Conservation (phyloP, 2,329 filamentous ascomycete genomes). For the Albophoma yamanashiensis region DNA sequence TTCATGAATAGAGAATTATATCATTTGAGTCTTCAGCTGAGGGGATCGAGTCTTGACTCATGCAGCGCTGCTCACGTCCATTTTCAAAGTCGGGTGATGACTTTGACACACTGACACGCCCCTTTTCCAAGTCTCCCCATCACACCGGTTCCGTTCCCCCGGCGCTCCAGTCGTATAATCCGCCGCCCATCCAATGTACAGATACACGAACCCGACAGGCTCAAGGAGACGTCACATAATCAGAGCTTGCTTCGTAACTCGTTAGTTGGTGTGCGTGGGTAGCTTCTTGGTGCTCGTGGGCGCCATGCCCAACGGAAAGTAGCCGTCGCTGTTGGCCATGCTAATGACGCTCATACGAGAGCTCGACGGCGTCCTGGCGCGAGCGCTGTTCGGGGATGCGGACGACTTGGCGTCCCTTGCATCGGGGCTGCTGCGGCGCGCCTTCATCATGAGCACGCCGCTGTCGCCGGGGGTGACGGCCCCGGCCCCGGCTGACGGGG, state of each 20-base stretch:
- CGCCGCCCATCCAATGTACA: neutral
- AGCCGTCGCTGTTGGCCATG: conserved; percentile 23
- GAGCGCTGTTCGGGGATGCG: conserved; percentile 34
- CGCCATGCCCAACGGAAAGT: conserved; percentile 27
- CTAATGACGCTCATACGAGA: conserved; percentile 20
- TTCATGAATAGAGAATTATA: neutral
- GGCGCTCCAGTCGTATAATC: neutral
- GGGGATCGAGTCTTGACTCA: neutral
- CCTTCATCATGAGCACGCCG: conserved; percentile 33
- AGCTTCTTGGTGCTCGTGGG: conserved; percentile 20
- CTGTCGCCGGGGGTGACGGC: conserved; percentile 28
- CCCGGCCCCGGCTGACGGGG: conserved; percentile 26
- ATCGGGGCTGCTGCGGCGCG: conserved; percentile 23
- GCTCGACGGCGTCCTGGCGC: conserved; percentile 35
- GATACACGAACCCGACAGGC: neutral
- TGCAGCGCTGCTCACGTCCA: neutral
- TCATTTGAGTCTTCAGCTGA: neutral
- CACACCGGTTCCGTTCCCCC: neutral
- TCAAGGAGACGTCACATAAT: neutral
- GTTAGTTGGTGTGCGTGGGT: neutral
- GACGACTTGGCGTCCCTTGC: conserved; percentile 10
- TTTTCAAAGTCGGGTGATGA: too few species aligned
- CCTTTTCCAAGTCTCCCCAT: neutral
- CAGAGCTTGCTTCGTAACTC: neutral
- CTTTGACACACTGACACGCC: neutral